Conservation (phyloP, 2,329 filamentous ascomycete genomes). For the Cladophialophora carrionii region DNA sequence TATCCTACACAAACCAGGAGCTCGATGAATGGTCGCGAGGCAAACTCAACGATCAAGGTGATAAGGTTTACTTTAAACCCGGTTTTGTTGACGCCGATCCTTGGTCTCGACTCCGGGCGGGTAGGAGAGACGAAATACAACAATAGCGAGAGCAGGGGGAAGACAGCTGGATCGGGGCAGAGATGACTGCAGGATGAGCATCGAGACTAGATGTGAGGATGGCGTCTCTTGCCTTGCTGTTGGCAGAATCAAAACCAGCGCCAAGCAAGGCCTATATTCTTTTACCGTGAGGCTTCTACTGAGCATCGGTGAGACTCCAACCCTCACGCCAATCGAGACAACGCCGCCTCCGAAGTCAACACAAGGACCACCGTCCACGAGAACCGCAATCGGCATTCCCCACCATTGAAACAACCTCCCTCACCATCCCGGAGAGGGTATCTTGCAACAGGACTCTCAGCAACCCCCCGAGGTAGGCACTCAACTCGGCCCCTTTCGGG, state of each 20-base stretch:
- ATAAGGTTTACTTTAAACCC: slow-evolving; percentile 38
- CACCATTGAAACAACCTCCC: neutral
- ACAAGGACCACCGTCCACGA: neutral
- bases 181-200: neutral
- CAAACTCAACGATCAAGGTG: slow-evolving; percentile 34
- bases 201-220: neutral
- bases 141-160: neutral
- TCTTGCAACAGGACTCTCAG: neutral
- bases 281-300: neutral
- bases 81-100: slow-evolving; percentile 38
- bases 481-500: neutral
- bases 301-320: neutral
- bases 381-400: neutral
- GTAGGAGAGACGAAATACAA: neutral
- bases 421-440: neutral
- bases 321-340: neutral
- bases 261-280: neutral
- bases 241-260: neutral
- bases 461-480: neutral
- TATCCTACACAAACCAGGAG: slow-evolving; percentile 23
- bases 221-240: neutral
- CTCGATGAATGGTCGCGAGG: slow-evolving; percentile 26
- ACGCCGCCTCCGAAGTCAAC: neutral
- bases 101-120: slow-evolving; percentile 25
- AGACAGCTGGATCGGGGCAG: neutral